Evolutionary conservation across 2,329 filamentous ascomycete species (phyloP).

Genomic region (Cercospora sojina): DNA sequence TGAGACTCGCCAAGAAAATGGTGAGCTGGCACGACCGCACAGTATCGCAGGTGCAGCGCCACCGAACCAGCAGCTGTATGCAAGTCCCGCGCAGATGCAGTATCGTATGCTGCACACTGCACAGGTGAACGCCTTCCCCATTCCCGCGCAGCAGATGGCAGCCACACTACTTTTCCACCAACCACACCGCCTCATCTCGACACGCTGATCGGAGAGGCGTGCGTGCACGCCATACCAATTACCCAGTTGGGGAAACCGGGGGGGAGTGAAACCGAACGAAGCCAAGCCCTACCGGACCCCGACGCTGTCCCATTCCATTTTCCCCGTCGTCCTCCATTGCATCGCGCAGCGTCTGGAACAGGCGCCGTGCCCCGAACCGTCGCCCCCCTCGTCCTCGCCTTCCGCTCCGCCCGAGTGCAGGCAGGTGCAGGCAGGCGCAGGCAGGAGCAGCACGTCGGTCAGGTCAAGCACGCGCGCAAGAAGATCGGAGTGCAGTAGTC

Average conservation of each 20-base stretch:
- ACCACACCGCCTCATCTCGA: slow-evolving; percentile 2
- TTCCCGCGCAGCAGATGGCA: background rate
- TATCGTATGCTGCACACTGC: background rate
- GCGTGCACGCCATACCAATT: background rate
- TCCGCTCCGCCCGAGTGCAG: slow-evolving; percentile 1
- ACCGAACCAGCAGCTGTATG: background rate
- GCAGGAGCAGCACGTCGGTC: background rate
- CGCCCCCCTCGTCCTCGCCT: background rate
- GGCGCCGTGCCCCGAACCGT: background rate
- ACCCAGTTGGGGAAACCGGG: background rate
- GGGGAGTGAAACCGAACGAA: background rate
- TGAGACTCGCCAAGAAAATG: background rate
- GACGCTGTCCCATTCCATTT: background rate
- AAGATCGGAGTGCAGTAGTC: slow-evolving; percentile 17
- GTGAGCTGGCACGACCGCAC: background rate
- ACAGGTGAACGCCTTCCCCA: background rate
- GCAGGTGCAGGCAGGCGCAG: background rate
- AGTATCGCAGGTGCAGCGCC: background rate
- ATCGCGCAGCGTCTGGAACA: background rate
- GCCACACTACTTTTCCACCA: background rate
- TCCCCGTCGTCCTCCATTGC: background rate
- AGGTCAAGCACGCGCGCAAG: slow-evolving; percentile 13
- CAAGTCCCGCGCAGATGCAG: background rate
- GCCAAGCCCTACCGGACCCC: background rate
- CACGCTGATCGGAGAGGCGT: background rate